These are phyloP conservation scores for Ogataea angusta DNA, from an alignment of 805 yeast genomes.

Conservation along the genomic window DNA sequence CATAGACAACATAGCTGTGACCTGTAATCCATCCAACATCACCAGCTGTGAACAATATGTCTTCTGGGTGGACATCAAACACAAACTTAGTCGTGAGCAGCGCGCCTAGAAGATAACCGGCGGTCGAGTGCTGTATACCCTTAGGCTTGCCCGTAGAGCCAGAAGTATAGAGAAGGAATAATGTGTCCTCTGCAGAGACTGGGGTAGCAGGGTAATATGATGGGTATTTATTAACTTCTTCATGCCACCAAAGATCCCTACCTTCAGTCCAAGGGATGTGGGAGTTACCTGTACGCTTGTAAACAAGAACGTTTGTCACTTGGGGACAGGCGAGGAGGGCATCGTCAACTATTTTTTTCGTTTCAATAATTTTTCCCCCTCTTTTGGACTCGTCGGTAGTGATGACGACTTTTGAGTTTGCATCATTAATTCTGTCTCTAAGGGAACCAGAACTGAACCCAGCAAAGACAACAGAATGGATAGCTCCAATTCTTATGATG, in stretches of 20 bases:
- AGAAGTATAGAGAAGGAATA: constrained; percentile 77
- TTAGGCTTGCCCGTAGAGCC: constrained; percentile 90
- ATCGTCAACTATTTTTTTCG: constrained; percentile 80
- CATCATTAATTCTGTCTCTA: constrained; percentile 69
- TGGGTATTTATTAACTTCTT: constrained; percentile 60
- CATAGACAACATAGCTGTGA: constrained; percentile 79
- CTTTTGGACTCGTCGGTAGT: constrained; percentile 81
- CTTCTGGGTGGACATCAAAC: constrained; percentile 74
- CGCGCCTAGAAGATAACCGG: constrained; percentile 75
- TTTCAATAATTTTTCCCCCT: constrained; percentile 78
- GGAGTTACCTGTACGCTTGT: constrained; percentile 65
- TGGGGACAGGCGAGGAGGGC: constrained; percentile 65
- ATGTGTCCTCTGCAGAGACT: constrained; percentile 76
- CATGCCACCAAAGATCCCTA: constrained; percentile 78
- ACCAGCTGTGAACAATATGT: constrained; percentile 79
- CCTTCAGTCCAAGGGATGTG: constrained; percentile 47
- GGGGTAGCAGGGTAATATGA: constrained; percentile 73
- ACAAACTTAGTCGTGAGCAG: constrained; percentile 69
- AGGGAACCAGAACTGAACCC: constrained; percentile 76
- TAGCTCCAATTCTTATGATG: constrained; percentile 75
- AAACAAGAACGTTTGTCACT: constrained; percentile 68
- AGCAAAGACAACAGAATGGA: constrained; percentile 83
- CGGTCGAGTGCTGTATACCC: constrained; percentile 81
- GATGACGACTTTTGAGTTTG: constrained; percentile 66
- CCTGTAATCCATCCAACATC: constrained; percentile 94